Evolutionary conservation across 2,329 filamentous ascomycete species (phyloP), one percentile per base, ranked within the genome.

Genomic region (Fusarium lyarnte): DNA sequence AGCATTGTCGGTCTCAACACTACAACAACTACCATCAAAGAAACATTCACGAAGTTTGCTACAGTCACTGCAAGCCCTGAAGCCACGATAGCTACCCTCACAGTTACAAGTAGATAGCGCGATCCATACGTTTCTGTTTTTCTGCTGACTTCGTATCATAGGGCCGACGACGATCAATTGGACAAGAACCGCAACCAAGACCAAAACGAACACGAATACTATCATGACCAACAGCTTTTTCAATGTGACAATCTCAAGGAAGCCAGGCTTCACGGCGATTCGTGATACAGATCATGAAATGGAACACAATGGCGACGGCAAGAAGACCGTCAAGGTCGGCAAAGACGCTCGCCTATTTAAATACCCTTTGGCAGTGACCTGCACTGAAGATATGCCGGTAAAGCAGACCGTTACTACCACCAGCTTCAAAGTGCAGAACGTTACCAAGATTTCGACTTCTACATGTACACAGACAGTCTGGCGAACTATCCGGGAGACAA

Each of bases 81-180:
- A 11, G 47, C 8, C 2, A 35, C 13, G 2, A 35, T 35, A 51
- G 47, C 29, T 12, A 51, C 6, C n/a, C 19, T 19, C 3, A 35
- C 47, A 2, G 17, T 51, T 21, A 21, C 47, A 8, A 25, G 46
- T 49, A 49, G 5, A 13, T 23, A n/a, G 3, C 3, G 4, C 1
- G n/a, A 2, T 29, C 14, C 3, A 8, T 11, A 5, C 4, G 4
- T 2, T 14, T 7, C 5, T 27, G 5, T 8, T 16, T 2, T 4
- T 8, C 4, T 12, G 16, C 27, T 49, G 8, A 49, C 29, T 2
- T 13, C 2, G 0, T 5, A 3, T 2, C 4, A 4, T 23, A 51
- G 46, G 1, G 0, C 29, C n/a, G 1, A 19, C 0, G 2, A 19
- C 14, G 1, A 12, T 51, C 0, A 35, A 14, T 3, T n/a, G 8